These are phyloP conservation scores for Exophiala lecanii-corni DNA, from an alignment of 2,329 filamentous ascomycete species.

Conservation along the genomic window DNA sequence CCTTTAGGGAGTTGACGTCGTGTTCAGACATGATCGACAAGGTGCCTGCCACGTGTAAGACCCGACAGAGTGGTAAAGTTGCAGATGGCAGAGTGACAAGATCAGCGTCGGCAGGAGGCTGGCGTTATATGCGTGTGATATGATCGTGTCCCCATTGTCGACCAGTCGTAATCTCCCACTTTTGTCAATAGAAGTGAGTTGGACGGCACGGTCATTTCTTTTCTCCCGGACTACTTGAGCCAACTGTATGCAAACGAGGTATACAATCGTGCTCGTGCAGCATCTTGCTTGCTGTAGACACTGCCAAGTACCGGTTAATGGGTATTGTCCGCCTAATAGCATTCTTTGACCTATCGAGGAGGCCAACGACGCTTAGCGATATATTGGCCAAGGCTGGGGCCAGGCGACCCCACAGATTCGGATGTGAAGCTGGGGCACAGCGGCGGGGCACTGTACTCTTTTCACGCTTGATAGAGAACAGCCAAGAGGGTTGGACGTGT, in stretches of 20 bases:
- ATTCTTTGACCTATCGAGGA: too few species aligned
- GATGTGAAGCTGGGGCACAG: slow-evolving; percentile 3
- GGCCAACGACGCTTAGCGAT: too few species aligned
- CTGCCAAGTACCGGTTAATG: neutral
- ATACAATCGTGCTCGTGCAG: too few species aligned
- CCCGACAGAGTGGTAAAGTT: neutral
- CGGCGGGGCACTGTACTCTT: slow-evolving; percentile 3
- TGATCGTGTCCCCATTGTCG: too few species aligned
- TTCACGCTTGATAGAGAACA: too few species aligned
- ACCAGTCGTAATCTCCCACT: too few species aligned
- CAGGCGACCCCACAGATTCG: neutral
- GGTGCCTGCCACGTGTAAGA: neutral
- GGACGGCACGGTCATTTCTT: neutral
- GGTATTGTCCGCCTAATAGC: too few species aligned
- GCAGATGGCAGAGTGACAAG: neutral
- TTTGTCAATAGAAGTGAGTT: too few species aligned
- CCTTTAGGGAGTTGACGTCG: neutral
- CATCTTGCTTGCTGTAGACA: too few species aligned
- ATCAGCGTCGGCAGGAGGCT: neutral
- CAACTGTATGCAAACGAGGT: too few species aligned
- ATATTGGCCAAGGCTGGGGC: neutral
- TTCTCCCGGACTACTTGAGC: neutral
- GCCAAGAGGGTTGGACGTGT: too few species aligned
- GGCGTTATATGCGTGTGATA: neutral
- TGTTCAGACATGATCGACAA: neutral